A percentile compares a stretch with the other conserved stretches of the same genome.
phyloP scores from a whole-genome alignment of 148 eudicot species.

The Chenopodium suecicum region DNA sequence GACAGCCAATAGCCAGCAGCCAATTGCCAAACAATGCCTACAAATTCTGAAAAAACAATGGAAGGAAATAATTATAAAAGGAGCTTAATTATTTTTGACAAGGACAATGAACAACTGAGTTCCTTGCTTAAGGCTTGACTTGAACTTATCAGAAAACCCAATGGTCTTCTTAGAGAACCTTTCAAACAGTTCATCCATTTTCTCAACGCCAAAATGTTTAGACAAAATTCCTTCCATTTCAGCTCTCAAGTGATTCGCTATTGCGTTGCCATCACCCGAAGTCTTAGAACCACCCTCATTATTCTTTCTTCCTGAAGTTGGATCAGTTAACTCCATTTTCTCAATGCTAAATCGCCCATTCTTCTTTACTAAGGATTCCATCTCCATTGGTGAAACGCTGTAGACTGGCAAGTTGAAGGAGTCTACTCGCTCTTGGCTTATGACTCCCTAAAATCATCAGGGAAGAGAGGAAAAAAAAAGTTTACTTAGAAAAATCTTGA shows the following conservation, averaged over 20 bases:
- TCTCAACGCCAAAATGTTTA: constrained; percentile 1
- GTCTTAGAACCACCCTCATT: background rate
- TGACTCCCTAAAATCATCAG: background rate
- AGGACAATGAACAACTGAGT: background rate
- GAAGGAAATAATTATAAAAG: too few relatives aligned
- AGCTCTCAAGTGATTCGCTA: constrained; percentile 10
- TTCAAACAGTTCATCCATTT: constrained; percentile 9
- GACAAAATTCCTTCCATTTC: constrained; percentile 3
- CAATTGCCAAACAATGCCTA: too few relatives aligned
- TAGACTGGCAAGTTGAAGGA: constrained; percentile 13
- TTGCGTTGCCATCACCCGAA: background rate
- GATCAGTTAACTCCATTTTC: background rate
- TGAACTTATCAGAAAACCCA: background rate
- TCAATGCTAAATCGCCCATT: background rate
- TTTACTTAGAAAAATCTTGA: too few relatives aligned
- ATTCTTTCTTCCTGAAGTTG: background rate
- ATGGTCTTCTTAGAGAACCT: constrained; percentile 7
- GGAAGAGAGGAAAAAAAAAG: background rate
- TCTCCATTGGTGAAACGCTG: constrained; percentile 3
- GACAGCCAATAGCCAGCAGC: too few relatives aligned
- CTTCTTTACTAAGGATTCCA: background rate
- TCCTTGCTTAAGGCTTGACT: background rate
- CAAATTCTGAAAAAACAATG: too few relatives aligned
- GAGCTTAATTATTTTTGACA: background rate
- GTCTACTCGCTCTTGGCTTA: background rate